Evolutionary conservation across 768 basidiomycete genomes (phyloP), one percentile per base, ranked within the genome.

Genomic region (Termitomyces sp.): DNA sequence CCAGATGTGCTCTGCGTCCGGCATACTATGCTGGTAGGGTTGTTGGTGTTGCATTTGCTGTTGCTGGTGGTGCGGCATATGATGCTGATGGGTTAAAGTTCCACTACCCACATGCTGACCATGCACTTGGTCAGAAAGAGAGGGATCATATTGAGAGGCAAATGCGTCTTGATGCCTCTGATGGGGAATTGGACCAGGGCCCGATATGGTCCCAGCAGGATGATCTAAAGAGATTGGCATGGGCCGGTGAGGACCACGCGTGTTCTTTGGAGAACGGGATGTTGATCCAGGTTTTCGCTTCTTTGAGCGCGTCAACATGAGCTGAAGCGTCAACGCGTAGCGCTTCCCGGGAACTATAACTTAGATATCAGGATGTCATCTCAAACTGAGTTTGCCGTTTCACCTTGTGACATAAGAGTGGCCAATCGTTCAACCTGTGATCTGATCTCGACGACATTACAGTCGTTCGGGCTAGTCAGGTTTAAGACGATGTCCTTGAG

Each of bases 271-370:
- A 18, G 88, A 90, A 18, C 81, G 81, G 15, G 86, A 81, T 18
- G 73, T 69, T 33, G 85, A 84, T 13, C 77, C 71, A 0, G 77
- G 65, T 56, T 75, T 83, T 57, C 88, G 81, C 58, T 83, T 87
- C 70, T 82, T 81, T 34, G 83, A 82, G 57, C 87, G 78, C 72
- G 92, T 92, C 54, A 97, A 70, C 88, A 96, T 96, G 42, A 95
- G 74, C 62, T 92, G 90, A 20, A 98, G 77, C 5, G 93, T 95
- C 37, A 93, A 72, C 9, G 94, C 94, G 64, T 97, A 98, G 54
- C 94, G 86, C 66, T 92, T 92, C 13, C 93, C 95, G 24, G 94
- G 94, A 58, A 95, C 94, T 94, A 65, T 18, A 5, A 57, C 46
- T 54, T 61, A 55, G 61, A 31, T 45, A 33, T 36, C 46, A 42